These are phyloP conservation scores for Fusarium guadeloupense DNA, from an alignment of 2,329 filamentous ascomycete genomes.

Conservation along the genomic window DNA sequence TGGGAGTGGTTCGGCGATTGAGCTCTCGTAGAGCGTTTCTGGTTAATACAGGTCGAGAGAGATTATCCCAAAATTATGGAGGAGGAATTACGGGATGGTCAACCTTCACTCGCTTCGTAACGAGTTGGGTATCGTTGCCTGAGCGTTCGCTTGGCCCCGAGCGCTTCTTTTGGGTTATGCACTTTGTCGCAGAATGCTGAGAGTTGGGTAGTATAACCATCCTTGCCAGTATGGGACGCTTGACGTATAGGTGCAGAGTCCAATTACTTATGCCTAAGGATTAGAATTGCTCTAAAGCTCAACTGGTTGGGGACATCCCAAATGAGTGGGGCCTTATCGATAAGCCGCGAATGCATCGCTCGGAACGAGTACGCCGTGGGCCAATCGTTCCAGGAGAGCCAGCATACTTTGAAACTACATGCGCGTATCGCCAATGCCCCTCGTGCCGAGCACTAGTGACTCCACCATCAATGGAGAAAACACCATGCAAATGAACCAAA, in stretches of 20 bases:
- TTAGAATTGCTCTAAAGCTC: not conserved
- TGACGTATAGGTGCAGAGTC: slow-evolving; percentile 11
- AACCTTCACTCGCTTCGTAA: slow-evolving; percentile 15
- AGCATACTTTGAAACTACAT: not conserved
- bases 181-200: slow-evolving; percentile 6
- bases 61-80: slow-evolving; percentile 17
- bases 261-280: not conserved
- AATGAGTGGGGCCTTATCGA: not conserved
- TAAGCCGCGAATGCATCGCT: not conserved
- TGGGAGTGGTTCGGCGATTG: not conserved
- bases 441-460: too few species aligned
- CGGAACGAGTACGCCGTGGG: not conserved
- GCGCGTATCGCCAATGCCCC: not conserved
- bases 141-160: slow-evolving; percentile 2
- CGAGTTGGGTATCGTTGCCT: slow-evolving; percentile 2
- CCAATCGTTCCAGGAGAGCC: not conserved
- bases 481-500: not conserved
- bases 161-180: slow-evolving; percentile 7
- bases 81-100: slow-evolving; percentile 9
- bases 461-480: not conserved
- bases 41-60: slow-evolving; percentile 1
- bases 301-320: not conserved
- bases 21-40: slow-evolving; percentile 11
- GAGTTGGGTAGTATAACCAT: slow-evolving; percentile 7
- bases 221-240: slow-evolving; percentile 6